phyloP scores from a whole-genome alignment of 768 basidiomycete species.

The Suillus alpinus region DNA sequence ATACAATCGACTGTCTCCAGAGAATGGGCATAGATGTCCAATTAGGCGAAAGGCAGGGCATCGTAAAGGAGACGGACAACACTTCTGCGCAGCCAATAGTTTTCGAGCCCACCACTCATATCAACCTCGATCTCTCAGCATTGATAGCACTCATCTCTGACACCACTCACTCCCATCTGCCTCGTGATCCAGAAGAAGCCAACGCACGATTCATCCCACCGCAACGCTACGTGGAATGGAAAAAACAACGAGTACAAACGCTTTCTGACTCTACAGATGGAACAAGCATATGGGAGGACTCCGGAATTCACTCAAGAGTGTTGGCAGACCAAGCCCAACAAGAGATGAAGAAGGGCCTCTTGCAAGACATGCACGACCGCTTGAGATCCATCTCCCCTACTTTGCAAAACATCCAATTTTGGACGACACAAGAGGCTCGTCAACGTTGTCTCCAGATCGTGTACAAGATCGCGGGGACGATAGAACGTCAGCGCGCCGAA shows the following conservation, averaged over 20 bases:
- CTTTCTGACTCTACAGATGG: conserved; percentile 5
- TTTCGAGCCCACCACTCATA: conserved; percentile 49
- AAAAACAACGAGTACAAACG: conserved; percentile 29
- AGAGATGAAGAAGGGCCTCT: conserved; percentile 63
- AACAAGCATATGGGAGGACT: conserved; percentile 24
- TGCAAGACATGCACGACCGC: conserved; percentile 61
- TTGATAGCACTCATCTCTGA: conserved; percentile 84
- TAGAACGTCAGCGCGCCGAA: conserved; percentile 60
- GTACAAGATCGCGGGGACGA: conserved; percentile 71
- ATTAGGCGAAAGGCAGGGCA: conserved; percentile 53
- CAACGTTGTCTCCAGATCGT: conserved; percentile 75
- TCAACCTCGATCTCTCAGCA: conserved; percentile 83
- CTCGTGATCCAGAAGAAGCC: conserved; percentile 53
- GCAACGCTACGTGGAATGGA: conserved; percentile 59
- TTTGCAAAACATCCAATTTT: conserved; percentile 52
- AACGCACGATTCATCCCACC: conserved; percentile 62
- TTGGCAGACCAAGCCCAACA: conserved; percentile 70
- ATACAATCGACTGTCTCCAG: conserved; percentile 54
- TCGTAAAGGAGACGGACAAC: conserved; percentile 6
- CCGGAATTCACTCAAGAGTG: conserved; percentile 62
- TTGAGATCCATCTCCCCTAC: conserved; percentile 24
- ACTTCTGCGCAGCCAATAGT: conserved; percentile 13
- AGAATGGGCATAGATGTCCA: conserved; percentile 66
- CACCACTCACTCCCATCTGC: conserved; percentile 71
- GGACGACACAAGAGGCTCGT: conserved; percentile 78